Base-by-base conservation (phyloP, 768 basidiomycete species). In the Megacollybia marginata region DNA sequence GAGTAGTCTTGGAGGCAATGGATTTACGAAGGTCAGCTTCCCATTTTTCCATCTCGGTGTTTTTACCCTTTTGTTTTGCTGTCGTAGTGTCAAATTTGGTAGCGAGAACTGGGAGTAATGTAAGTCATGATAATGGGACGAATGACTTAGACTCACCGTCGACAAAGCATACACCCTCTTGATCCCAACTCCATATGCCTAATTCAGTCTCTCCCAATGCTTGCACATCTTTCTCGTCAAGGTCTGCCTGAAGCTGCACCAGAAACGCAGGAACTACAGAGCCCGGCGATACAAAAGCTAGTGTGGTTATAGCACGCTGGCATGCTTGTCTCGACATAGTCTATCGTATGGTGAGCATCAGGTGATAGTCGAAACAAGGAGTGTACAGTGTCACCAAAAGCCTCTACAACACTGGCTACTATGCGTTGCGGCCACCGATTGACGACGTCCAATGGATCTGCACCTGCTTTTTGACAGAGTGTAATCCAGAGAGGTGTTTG, bases 11-110 rank as follows among this genome's bases (percentile, higher is more conserved):
- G 49, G 69, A 79, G 6, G 89, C 88, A 1, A 97, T 71, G 0
- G 85, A 81, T 56, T 88, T 84, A 9, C 93, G 80, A n/a, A 95
- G 71, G 52, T 99, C 94, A 23, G 84, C 86, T 53, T 99, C 96
- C 95, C 95, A 99, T 59, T 90, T 85, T 15, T 90, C 86, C 12
- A 95, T 87, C 33, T 90, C 91, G 5, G 87, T 81, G 51, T 84
- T 87, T 57, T 96, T 97, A 12, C 91, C 88, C 62, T 94, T 95
- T 55, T 67, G 75, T 4, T 66, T 66, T 62, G 69, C 44, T 55
- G 69, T 4, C 76, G 72, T 57, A 85, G 86, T 49, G 77, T 78
- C 2, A 73, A 67, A 9, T 82, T 70, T 12, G 93, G 68, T 2
- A 89, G 89, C 90, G 56, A 10, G 40, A 32, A 49, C 28, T 32